A percentile compares a stretch with the other conserved stretches of the same genome.
phyloP scores from a whole-genome alignment of 331 rosid species.

The Malus hybrid region DNA sequence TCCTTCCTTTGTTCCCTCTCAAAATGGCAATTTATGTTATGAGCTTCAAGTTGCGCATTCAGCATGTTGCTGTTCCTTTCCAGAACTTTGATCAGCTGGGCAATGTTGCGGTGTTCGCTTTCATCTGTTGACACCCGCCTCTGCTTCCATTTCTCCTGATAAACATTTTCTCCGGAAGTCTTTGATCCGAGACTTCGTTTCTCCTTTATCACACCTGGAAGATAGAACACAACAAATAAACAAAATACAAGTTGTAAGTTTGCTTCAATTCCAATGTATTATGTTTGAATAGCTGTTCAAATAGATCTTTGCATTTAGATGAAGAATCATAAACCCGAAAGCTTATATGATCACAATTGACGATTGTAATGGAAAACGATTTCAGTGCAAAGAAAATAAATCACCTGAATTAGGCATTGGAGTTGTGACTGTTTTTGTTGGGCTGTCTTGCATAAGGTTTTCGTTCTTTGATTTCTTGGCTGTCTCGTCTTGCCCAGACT shows the following conservation, averaged over 20 bases:
- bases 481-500: constrained; percentile 1
- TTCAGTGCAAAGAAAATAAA: not conserved
- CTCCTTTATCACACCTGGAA: constrained; percentile 1
- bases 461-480: not conserved
- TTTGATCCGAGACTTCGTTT: constrained; percentile 24
- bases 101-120: constrained; percentile 16
- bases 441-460: not conserved
- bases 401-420: constrained; percentile 9
- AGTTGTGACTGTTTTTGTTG: not conserved
- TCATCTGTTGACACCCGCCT: constrained; percentile 24
- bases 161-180: constrained; percentile 10
- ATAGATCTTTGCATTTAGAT: not conserved
- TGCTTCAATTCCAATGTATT: not conserved
- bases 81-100: constrained; percentile 19
- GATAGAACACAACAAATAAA: not conserved
- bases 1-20: constrained; percentile 5
- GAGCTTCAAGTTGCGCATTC: constrained; percentile 39
- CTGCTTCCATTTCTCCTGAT: constrained; percentile 34
- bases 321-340: not conserved
- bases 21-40: constrained; percentile 15
- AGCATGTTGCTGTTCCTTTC: constrained; percentile 35
- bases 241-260: not conserved
- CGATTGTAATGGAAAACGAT: not conserved
- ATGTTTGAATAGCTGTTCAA: not conserved
- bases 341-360: not conserved